Conservation (phyloP, 176 grass and related monocot genomes). For the Avena atlantica region DNA sequence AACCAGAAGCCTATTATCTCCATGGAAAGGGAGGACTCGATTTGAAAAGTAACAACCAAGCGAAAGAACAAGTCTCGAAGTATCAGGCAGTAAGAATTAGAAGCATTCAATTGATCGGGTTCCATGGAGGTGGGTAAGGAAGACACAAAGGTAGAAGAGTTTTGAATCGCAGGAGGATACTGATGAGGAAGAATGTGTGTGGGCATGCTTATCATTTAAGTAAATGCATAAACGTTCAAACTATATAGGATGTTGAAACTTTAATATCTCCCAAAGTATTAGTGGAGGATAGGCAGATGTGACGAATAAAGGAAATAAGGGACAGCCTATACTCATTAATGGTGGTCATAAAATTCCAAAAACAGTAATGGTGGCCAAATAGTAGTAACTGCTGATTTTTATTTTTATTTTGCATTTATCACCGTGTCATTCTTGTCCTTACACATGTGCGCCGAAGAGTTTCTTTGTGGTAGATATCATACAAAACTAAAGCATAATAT, state of each 20-base stretch:
- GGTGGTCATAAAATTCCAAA: background rate
- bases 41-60: slow-evolving; percentile 50
- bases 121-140: slow-evolving; percentile 31
- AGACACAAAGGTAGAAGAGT: background rate
- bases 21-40: slow-evolving; percentile 51
- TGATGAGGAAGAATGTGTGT: background rate
- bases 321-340: slow-evolving; percentile 48
- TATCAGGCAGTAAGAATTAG: background rate
- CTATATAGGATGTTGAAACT: background rate
- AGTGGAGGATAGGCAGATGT: slow-evolving; percentile 9
- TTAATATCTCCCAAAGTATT: slow-evolving; percentile 25
- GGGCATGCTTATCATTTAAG: slow-evolving; percentile 1
- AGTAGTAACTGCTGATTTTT: background rate
- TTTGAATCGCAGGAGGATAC: background rate
- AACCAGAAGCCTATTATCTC: slow-evolving; percentile 68
- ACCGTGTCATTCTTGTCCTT: background rate
- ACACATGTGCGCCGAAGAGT: background rate
- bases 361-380: background rate
- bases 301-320: slow-evolving; percentile 29
- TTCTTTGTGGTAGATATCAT: background rate
- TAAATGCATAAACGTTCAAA: background rate
- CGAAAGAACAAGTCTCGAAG: slow-evolving; percentile 51
- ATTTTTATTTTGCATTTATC: background rate
- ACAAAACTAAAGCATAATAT: background rate
- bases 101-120: background rate